Evolutionary conservation across 2,329 filamentous ascomycete species (phyloP).

Genomic region (Fusarium aywerte): DNA sequence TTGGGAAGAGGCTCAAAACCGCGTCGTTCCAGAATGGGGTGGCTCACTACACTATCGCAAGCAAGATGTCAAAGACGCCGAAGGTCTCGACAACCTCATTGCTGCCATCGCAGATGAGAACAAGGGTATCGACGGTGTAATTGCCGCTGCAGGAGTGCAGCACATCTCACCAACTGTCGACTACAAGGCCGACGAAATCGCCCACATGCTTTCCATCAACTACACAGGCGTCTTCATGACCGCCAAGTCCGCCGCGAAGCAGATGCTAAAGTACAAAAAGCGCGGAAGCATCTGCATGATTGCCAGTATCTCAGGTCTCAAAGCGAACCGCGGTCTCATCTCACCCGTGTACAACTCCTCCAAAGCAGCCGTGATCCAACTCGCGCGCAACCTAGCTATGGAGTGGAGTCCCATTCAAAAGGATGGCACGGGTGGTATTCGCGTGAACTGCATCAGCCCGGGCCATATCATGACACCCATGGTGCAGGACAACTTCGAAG

Average conservation of each 20-base stretch:
- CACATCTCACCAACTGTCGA: constrained; percentile 86
- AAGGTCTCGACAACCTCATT: constrained; percentile 73
- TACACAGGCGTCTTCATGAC: constrained; percentile 86
- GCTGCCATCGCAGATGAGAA: constrained; percentile 74
- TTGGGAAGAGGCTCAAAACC: constrained; percentile 72
- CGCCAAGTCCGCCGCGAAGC: constrained; percentile 83
- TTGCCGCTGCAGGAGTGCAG: constrained; percentile 77
- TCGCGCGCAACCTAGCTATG: constrained; percentile 74
- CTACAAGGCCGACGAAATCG: constrained; percentile 78
- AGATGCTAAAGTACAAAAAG: constrained; percentile 71
- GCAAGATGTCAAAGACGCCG: constrained; percentile 84
- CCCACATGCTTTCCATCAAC: constrained; percentile 85
- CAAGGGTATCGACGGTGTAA: constrained; percentile 80
- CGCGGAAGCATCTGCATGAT: constrained; percentile 73
- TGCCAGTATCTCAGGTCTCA: constrained; percentile 73
- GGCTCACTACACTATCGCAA: constrained; percentile 76
- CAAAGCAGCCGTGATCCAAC: constrained; percentile 78
- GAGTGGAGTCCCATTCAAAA: constrained; percentile 65
- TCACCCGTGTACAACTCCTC: constrained; percentile 79
- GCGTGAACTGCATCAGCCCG: constrained; percentile 83
- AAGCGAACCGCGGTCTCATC: constrained; percentile 71
- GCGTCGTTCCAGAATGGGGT: constrained; percentile 67
- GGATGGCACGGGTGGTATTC: constrained; percentile 71
- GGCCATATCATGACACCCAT: constrained; percentile 86
- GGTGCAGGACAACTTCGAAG: constrained; percentile 81